Evolutionary conservation across 345 rosid genomes (phyloP).

Genomic region (Eucalyptus sp.): DNA sequence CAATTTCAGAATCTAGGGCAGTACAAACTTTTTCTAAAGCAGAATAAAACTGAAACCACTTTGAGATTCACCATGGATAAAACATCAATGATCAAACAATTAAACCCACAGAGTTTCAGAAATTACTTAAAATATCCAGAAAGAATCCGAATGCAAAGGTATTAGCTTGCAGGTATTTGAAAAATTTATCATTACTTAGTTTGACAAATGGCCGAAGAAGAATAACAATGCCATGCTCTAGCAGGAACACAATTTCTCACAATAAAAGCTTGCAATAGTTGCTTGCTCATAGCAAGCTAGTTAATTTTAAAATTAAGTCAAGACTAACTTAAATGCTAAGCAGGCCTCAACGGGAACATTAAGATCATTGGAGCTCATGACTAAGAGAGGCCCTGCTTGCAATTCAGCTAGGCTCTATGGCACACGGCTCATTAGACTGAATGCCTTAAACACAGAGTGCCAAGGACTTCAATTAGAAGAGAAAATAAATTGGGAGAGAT

Average conservation of each 20-base stretch:
- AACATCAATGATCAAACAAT: neutral
- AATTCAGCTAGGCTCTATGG: neutral
- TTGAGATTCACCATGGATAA: neutral
- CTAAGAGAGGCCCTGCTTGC: neutral
- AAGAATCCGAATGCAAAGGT: neutral
- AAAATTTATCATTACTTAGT: neutral
- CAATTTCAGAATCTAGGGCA: neutral
- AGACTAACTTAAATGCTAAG: neutral
- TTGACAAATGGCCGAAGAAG: neutral
- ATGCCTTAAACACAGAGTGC: neutral
- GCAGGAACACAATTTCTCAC: neutral
- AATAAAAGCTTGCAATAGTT: neutral
- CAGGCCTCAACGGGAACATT: neutral
- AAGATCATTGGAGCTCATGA: neutral
- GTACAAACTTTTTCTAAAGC: neutral
- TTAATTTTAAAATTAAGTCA: neutral
- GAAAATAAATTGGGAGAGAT: neutral
- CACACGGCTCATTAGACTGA: neutral
- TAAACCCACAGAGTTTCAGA: neutral
- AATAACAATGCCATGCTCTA: neutral
- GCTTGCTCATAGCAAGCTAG: neutral
- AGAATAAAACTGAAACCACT: neutral
- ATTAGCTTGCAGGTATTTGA: neutral
- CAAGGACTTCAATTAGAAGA: neutral
- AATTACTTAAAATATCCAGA: neutral